A percentile compares a stretch with the other conserved stretches of the same genome.
Evolutionary conservation across 2,329 filamentous ascomycete species (phyloP).

Genomic region (Colletotrichum lupini): DNA sequence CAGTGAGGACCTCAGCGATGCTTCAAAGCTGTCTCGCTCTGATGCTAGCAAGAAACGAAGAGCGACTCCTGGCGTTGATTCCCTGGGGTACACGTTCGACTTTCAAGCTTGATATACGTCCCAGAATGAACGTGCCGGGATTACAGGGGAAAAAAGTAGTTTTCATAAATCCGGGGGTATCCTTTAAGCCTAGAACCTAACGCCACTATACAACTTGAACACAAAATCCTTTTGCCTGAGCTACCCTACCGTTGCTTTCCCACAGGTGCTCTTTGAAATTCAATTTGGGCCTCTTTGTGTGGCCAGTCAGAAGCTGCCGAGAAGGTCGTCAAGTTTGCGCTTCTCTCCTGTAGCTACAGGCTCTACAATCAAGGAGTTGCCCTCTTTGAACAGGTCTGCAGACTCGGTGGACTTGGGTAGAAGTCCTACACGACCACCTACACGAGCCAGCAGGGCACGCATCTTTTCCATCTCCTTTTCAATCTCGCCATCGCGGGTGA

Average conservation of each 20-base stretch:
- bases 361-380: conserved; percentile 42
- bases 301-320: conserved; percentile 46
- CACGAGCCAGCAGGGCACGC: conserved; percentile 70
- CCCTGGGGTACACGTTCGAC: background rate
- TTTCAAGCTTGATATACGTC: background rate
- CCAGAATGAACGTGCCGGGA: background rate
- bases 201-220: background rate
- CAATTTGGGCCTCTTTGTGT: too few species aligned
- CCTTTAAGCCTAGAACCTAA: conserved; percentile 28
- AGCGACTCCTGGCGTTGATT: background rate
- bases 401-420: conserved; percentile 43
- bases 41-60: background rate
- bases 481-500: conserved; percentile 72
- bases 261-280: background rate
- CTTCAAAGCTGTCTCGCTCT: background rate
- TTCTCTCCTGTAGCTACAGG: conserved; percentile 53
- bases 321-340: conserved; percentile 54
- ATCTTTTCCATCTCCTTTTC: conserved; percentile 75
- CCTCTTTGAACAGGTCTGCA: conserved; percentile 34
- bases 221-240: background rate
- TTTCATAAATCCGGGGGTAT: conserved; percentile 17
- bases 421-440: conserved; percentile 63
- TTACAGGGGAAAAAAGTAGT: background rate
- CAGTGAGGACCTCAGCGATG: conserved; percentile 20
- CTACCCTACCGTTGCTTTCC: background rate